phyloP scores from a whole-genome alignment of 2,329 filamentous ascomycete genomes.

The Cladophialophora yegresii region DNA sequence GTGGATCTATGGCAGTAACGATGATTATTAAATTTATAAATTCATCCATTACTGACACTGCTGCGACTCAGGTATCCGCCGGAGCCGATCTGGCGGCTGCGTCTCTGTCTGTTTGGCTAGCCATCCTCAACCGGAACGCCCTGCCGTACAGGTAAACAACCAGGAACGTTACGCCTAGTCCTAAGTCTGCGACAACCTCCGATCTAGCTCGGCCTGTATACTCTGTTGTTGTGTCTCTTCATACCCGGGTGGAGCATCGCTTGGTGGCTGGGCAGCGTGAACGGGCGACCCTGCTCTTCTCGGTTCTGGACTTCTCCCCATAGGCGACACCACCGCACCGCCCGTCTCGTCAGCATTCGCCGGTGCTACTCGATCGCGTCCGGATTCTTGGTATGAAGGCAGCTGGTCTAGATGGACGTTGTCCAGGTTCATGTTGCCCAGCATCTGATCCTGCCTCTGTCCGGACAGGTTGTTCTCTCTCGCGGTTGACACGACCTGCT shows the following conservation, averaged over 20 bases:
- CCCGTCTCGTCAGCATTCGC: constrained; percentile 26
- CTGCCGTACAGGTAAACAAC: background rate
- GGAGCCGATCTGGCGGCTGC: background rate
- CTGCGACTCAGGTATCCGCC: background rate
- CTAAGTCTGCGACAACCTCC: constrained; percentile 42
- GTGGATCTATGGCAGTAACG: background rate
- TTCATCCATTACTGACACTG: background rate
- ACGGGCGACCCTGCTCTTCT: constrained; percentile 11
- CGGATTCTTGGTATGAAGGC: constrained; percentile 75
- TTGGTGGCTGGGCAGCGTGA: constrained; percentile 52
- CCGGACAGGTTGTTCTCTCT: constrained; percentile 60
- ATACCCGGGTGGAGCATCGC: constrained; percentile 84
- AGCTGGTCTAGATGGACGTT: constrained; percentile 80
- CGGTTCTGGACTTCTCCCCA: constrained; percentile 6
- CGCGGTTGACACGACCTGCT: constrained; percentile 76
- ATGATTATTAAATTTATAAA: background rate
- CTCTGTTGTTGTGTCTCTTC: constrained; percentile 86
- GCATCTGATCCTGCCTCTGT: constrained; percentile 39
- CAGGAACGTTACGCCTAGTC: background rate
- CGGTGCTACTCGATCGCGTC: constrained; percentile 44
- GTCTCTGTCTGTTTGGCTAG: background rate
- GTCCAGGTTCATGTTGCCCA: constrained; percentile 57
- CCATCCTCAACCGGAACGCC: background rate
- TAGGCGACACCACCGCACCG: constrained; percentile 26
- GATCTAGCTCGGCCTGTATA: constrained; percentile 71